These are phyloP conservation scores for Pittosporum tobira DNA, from an alignment of 129 eudicot genomes.

Conservation along the genomic window DNA sequence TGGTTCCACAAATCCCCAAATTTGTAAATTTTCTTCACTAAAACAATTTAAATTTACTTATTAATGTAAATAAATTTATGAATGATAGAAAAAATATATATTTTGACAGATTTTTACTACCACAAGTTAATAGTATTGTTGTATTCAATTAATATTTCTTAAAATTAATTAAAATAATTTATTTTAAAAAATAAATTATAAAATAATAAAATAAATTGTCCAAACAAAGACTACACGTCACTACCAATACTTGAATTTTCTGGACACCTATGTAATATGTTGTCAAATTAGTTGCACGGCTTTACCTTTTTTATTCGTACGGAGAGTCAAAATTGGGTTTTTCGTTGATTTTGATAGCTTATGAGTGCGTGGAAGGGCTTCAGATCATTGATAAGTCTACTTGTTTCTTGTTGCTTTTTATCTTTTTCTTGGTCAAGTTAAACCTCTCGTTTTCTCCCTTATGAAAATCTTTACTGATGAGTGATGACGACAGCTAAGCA, in stretches of 20 bases:
- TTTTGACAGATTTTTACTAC: too few relatives aligned
- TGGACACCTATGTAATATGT: too few relatives aligned
- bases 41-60: constrained; percentile 13
- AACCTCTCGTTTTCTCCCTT: constrained; percentile 21
- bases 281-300: too few relatives aligned
- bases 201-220: too few relatives aligned
- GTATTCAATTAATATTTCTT: too few relatives aligned
- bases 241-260: too few relatives aligned
- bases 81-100: constrained; percentile 8
- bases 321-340: constrained; percentile 29
- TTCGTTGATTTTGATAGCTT: constrained; percentile 8
- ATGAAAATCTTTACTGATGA: constrained; percentile 26
- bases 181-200: too few relatives aligned
- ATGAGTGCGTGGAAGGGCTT: constrained; percentile 17
- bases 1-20: constrained; percentile 38
- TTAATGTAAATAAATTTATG: too few relatives aligned
- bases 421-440: neutral
- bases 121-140: too few relatives aligned
- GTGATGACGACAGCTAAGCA: constrained; percentile 50
- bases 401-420: constrained; percentile 6
- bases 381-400: constrained; percentile 34
- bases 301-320: too few relatives aligned
- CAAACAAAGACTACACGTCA: constrained; percentile 9
- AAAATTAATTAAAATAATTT: too few relatives aligned
- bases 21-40: constrained; percentile 27